Percentiles rank a stretch among this genome's conserved stretches.
Conservation (phyloP, 139 green algal genomes). For the Monoraphidium neglectum region DNA sequence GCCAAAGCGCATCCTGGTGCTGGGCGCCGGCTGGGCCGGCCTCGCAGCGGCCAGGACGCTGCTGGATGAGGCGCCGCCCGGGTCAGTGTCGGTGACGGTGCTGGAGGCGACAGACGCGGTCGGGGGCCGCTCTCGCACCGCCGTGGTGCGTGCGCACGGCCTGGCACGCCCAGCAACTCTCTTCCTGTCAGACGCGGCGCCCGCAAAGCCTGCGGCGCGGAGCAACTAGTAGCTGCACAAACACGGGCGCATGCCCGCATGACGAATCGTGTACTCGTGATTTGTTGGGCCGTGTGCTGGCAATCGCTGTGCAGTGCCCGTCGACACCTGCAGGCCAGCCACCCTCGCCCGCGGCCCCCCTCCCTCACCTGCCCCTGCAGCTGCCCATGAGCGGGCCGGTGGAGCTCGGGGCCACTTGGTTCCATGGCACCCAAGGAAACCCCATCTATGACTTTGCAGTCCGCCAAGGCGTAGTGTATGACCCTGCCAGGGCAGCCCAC, state of each 20-base stretch:
- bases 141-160: slow-evolving; percentile 13
- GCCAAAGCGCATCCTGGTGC: slow-evolving; percentile 2
- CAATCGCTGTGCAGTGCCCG: neutral
- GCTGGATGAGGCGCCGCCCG: neutral
- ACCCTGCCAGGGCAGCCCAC: no score
- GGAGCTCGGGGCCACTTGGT: slow-evolving; percentile 46
- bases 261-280: neutral
- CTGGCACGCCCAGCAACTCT: no score
- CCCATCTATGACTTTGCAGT: slow-evolving; percentile 45
- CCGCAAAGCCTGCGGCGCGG: no score
- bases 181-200: no score
- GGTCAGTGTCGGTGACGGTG: slow-evolving; percentile 19
- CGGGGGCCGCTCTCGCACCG: slow-evolving; percentile 26
- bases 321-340: neutral
- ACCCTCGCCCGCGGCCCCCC: neutral
- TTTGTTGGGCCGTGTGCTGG: neutral
- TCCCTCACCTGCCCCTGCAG: slow-evolving; percentile 11
- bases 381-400: slow-evolving; percentile 27
- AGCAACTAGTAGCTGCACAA: neutral
- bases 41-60: slow-evolving; percentile 20
- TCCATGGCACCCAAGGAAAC: slow-evolving; percentile 43
- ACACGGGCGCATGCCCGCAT: neutral
- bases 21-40: slow-evolving; percentile 34
- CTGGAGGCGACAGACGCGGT: slow-evolving; percentile 22
- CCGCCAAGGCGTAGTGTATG: slow-evolving; percentile 22